Evolutionary conservation across 345 rosid species (phyloP), one percentile per base, ranked within the genome.

Genomic region (Schrenkiella parvula): DNA sequence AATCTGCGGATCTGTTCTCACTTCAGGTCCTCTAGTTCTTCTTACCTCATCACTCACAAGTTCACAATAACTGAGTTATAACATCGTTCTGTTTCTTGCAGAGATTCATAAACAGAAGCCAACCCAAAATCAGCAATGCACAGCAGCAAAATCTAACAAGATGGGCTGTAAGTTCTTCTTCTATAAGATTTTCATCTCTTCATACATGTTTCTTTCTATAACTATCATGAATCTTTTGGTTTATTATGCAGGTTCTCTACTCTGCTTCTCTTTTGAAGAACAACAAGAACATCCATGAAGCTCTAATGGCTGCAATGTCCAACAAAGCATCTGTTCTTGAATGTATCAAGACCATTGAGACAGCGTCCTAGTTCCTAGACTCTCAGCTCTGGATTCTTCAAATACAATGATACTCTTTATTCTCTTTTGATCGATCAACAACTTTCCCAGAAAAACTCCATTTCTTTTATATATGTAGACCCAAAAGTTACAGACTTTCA

Each of bases 1-100:
- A 93, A 73, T 93, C 98, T 12, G 98, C 98, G 0, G 98, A 93
- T 80, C 91, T 93, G n/a, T 91, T 93, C 86, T 84, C 85, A 48
- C 98, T 93, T 63, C 98, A 93, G 95, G 97, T 91, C 42, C 38
- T 68, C 42, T 38, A 60, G 22, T 62, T 47, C 17, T 44, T 23
- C 26, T 1, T 38, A 42, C 21, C 42, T 48, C 17, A 41, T 2
- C 15, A 12, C 44, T 48, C 14, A 14, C 26, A 13, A 18, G 9
- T 21, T 21, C 29, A 54, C 46, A 52, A 53, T 14, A 60, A 46
- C 25, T 51, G 6, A 64, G 25, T 64, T 15, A 39, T 51, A 1
- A 69, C 25, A 70, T 15, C 17, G 23, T 56, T 25, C 34, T 73
- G 0, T 66, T 37, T 51, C 25, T 6, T 67, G 72, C 88, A 91